Percentiles rank a stretch among this genome's conserved stretches.
Conservation (phyloP, 192 early-diverging fungal genomes). For the Backusella macrospora region DNA sequence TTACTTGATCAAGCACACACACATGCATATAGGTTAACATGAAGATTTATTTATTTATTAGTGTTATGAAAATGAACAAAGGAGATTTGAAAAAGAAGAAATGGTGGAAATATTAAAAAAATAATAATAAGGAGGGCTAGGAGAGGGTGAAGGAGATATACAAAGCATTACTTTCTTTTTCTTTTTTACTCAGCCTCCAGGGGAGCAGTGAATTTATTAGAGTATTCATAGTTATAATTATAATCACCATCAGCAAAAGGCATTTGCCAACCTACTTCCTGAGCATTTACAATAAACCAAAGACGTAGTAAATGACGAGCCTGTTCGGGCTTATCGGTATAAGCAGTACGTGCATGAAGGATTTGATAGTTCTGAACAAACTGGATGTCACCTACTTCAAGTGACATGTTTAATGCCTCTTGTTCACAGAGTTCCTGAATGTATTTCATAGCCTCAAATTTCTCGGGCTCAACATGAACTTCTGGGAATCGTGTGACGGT, state of each 20-base stretch:
- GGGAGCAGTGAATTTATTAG: conserved; percentile 1
- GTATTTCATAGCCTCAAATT: conserved; percentile 44
- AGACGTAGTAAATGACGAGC: conserved; percentile 38
- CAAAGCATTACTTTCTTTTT: neutral
- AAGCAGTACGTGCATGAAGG: conserved; percentile 42
- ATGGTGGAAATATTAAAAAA: too few species aligned
- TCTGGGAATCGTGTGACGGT: conserved; percentile 34
- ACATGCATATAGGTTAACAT: too few species aligned
- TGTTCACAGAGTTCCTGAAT: conserved; percentile 34
- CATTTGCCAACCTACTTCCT: conserved; percentile 29
- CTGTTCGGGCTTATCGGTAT: conserved; percentile 21
- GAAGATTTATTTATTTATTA: too few species aligned
- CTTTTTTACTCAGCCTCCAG: conserved; percentile 26
- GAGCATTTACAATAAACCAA: conserved; percentile 30
- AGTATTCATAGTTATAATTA: conserved; percentile 23
- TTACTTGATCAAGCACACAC: too few species aligned
- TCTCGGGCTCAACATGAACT: conserved; percentile 23
- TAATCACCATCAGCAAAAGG: conserved; percentile 27
- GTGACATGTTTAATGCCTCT: conserved; percentile 34
- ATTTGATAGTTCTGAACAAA: conserved; percentile 45
- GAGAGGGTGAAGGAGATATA: neutral
- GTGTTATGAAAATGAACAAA: too few species aligned
- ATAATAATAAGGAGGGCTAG: neutral
- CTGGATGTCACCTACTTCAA: conserved; percentile 43
- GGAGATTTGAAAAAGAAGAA: too few species aligned